phyloP scores from a whole-genome alignment of 345 rosid species.

The Eucalyptus caleyi region DNA sequence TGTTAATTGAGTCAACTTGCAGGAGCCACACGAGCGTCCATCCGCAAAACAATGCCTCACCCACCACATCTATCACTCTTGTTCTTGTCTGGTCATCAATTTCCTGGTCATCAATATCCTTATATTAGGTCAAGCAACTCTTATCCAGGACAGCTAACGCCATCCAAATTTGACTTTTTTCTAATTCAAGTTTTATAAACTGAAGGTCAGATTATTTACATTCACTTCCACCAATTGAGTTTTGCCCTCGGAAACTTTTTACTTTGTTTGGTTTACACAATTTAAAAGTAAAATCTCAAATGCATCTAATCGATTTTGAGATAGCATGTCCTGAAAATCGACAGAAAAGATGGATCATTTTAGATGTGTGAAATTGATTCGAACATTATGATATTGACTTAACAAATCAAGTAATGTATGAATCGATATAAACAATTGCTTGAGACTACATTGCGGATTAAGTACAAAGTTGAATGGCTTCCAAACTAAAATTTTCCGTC shows the following conservation, averaged over 20 bases:
- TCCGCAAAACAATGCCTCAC: not conserved
- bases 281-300: not conserved
- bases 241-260: not conserved
- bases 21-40: not conserved
- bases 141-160: not conserved
- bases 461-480: not conserved
- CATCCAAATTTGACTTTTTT: not conserved
- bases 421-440: not conserved
- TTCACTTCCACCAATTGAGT: not conserved
- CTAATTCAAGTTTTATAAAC: not conserved
- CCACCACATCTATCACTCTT: not conserved
- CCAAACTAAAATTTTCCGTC: not conserved
- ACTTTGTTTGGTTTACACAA: not conserved
- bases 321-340: fast-evolving
- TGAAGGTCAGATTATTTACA: not conserved
- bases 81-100: not conserved
- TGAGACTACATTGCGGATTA: fast-evolving
- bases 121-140: not conserved
- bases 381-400: fast-evolving
- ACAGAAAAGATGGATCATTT: fast-evolving
- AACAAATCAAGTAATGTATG: not conserved
- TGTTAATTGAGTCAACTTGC: not conserved
- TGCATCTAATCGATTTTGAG: fast-evolving
- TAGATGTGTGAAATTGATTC: fast-evolving
- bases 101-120: not conserved